These are phyloP conservation scores for Penicillium sp. DNA, from an alignment of 2,329 filamentous ascomycete genomes.

Conservation along the genomic window DNA sequence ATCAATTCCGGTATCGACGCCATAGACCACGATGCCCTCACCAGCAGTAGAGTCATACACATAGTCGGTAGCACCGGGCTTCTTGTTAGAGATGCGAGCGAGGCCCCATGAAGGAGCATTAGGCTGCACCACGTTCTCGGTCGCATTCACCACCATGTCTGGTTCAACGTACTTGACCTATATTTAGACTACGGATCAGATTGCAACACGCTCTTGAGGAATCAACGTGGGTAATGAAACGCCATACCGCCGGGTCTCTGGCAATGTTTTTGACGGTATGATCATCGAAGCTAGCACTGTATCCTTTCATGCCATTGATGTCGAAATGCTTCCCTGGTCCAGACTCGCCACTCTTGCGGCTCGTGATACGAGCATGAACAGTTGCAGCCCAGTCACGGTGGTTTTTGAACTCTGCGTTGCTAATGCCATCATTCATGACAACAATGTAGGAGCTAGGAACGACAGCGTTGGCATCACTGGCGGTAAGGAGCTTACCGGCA, in stretches of 20 bases:
- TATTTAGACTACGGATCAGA: conserved; percentile 7
- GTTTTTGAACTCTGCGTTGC: neutral
- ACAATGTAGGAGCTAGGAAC: conserved; percentile 15
- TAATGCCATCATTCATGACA: conserved; percentile 16
- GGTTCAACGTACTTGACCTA: conserved; percentile 17
- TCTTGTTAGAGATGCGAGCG: conserved; percentile 36
- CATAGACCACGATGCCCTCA: conserved; percentile 40
- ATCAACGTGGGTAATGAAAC: conserved; percentile 1
- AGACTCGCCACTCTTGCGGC: conserved; percentile 1
- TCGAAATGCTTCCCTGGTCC: conserved; percentile 15
- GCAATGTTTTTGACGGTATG: conserved; percentile 10
- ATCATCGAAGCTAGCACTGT: conserved; percentile 10
- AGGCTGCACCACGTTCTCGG: conserved; percentile 8
- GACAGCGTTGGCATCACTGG: conserved; percentile 3
- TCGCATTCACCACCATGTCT: conserved; percentile 16
- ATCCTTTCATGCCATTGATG: conserved; percentile 17
- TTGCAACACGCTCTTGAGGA: neutral
- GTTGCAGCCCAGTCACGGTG: conserved; percentile 11
- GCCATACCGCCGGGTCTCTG: conserved; percentile 11
- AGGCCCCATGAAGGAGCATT: conserved; percentile 41
- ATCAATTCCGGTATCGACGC: conserved; percentile 47
- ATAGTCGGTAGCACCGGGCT: conserved; percentile 32
- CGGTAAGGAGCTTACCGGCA: conserved; percentile 6
- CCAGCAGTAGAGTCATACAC: conserved; percentile 43
- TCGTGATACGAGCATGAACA: conserved; percentile 1